Conservation (phyloP, 2,329 filamentous ascomycete genomes). For the Aspergillus arachidicola region DNA sequence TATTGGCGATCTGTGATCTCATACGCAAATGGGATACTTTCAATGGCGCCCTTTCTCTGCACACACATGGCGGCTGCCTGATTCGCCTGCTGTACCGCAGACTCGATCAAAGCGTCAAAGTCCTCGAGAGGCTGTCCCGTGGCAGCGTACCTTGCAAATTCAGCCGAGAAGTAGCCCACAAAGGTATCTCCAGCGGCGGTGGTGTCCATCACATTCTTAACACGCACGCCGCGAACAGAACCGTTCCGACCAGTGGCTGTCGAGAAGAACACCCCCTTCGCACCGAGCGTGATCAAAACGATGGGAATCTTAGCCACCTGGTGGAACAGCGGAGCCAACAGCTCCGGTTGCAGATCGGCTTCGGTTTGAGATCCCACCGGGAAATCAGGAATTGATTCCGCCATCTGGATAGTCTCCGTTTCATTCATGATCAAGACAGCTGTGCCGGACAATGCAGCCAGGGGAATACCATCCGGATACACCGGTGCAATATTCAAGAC, state of each 20-base stretch:
- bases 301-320: constrained; percentile 66
- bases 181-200: constrained; percentile 95
- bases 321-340: constrained; percentile 65
- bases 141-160: neutral
- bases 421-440: constrained; percentile 87
- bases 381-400: constrained; percentile 46
- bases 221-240: constrained; percentile 62
- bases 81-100: constrained; percentile 46
- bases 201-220: constrained; percentile 78
- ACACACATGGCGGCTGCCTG: constrained; percentile 48
- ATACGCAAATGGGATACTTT: constrained; percentile 51
- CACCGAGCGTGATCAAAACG: constrained; percentile 82
- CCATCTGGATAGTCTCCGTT: constrained; percentile 78
- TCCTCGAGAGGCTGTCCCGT: constrained; percentile 72
- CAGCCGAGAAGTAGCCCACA: constrained; percentile 58
- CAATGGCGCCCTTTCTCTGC: constrained; percentile 49
- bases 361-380: neutral
- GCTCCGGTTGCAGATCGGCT: constrained; percentile 50
- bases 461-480: constrained; percentile 70
- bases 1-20: constrained; percentile 32
- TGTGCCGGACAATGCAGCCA: constrained; percentile 65
- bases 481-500: constrained; percentile 89
- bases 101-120: constrained; percentile 55
- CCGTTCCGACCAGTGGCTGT: constrained; percentile 50
- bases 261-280: constrained; percentile 69